Conservation (phyloP, 192 early-diverging fungal species). For the Rhizoclosmatium sp. region DNA sequence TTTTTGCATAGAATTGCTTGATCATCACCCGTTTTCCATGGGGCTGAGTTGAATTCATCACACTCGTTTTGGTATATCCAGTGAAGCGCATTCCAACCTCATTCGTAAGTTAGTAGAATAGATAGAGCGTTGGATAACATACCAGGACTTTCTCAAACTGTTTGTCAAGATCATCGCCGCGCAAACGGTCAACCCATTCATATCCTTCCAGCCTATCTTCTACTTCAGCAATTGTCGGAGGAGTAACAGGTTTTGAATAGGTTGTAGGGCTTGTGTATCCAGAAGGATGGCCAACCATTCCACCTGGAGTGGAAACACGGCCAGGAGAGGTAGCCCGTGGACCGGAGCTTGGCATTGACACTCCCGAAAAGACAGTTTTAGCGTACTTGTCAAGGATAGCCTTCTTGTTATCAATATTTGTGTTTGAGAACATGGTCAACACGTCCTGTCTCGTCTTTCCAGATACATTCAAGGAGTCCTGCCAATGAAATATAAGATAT, state of each 20-base stretch:
- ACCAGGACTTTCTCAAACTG: conserved; percentile 30
- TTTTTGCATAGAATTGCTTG: conserved; percentile 17
- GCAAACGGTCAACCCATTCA: conserved; percentile 25
- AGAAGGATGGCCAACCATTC: background rate
- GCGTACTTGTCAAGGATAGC: conserved; percentile 34
- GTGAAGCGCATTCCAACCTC: conserved; percentile 24
- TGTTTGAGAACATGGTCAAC: conserved; percentile 13
- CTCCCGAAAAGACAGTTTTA: background rate
- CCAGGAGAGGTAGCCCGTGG: background rate
- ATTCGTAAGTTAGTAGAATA: background rate
- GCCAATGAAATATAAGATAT: background rate
- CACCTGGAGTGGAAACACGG: background rate
- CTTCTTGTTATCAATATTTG: conserved; percentile 14
- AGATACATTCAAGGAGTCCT: conserved; percentile 12
- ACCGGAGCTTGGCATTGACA: background rate
- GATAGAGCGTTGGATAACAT: background rate
- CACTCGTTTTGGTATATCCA: conserved; percentile 22
- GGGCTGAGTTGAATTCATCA: conserved; percentile 11
- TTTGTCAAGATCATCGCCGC: conserved; percentile 13
- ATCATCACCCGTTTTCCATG: conserved; percentile 20
- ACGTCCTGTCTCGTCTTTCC: conserved; percentile 17
- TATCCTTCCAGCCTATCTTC: background rate
- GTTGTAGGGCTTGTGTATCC: background rate
- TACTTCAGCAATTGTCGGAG: background rate
- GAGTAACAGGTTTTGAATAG: background rate